A percentile compares a stretch with the other conserved stretches of the same genome.
Conservation (phyloP, 2,329 filamentous ascomycete genomes). For the Cadophora sp. region DNA sequence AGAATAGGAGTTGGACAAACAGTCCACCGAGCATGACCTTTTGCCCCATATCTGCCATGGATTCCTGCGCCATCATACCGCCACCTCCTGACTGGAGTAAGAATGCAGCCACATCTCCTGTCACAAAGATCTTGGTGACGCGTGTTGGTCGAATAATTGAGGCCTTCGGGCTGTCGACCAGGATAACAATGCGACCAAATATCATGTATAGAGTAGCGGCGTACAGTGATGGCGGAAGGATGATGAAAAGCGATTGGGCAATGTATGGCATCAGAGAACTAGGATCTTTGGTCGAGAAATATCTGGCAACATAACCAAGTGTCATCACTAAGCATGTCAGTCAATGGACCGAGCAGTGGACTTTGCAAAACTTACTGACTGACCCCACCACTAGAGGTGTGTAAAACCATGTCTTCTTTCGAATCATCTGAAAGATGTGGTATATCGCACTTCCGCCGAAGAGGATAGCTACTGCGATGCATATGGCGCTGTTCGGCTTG, state of each 20-base stretch:
- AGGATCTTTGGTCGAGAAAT: constrained; percentile 34
- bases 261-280: constrained; percentile 44
- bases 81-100: constrained; percentile 51
- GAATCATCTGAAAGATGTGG: constrained; percentile 30
- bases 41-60: constrained; percentile 41
- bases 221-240: constrained; percentile 44
- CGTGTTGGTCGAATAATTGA: constrained; percentile 50
- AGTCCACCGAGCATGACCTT: constrained; percentile 54
- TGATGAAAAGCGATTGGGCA: constrained; percentile 38
- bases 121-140: constrained; percentile 62
- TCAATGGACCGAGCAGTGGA: neutral
- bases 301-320: constrained; percentile 30
- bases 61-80: constrained; percentile 29
- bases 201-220: constrained; percentile 45
- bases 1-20: constrained; percentile 55
- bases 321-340: constrained; percentile 35
- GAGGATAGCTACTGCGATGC: constrained; percentile 22
- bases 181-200: constrained; percentile 39
- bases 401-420: constrained; percentile 33
- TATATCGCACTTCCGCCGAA: constrained; percentile 27
- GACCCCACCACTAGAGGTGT: constrained; percentile 26
- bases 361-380: constrained; percentile 26
- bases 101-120: constrained; percentile 60
- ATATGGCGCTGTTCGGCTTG: constrained; percentile 20
- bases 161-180: constrained; percentile 29